phyloP scores from a whole-genome alignment of 495 filamentous ascomycete genomes.

The Daldinia vernicosa region DNA sequence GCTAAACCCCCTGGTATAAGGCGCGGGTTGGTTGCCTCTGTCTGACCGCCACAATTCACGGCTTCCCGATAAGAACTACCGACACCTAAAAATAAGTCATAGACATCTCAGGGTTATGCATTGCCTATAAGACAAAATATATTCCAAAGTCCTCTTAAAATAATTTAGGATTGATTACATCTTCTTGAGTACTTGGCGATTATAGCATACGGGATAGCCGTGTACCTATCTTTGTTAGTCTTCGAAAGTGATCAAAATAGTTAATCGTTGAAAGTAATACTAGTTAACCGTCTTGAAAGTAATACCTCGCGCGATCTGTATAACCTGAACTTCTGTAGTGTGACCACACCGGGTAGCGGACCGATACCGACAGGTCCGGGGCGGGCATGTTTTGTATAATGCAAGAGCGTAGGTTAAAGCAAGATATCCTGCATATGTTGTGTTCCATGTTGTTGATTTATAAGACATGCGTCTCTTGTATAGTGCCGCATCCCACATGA shows the following conservation, averaged over 20 bases:
- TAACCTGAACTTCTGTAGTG: not conserved
- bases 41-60: not conserved
- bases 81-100: not conserved
- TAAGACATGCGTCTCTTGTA: not conserved
- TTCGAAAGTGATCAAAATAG: not conserved
- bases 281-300: not conserved
- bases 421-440: not conserved
- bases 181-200: not conserved
- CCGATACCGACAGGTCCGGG: not conserved
- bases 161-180: not conserved
- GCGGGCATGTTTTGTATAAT: not conserved
- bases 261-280: not conserved
- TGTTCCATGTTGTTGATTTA: not conserved
- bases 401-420: not conserved
- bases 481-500: not conserved
- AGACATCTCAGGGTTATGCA: not conserved
- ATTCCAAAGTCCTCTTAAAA: not conserved
- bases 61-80: not conserved
- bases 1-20: not conserved
- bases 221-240: not conserved
- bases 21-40: not conserved
- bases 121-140: not conserved
- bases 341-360: not conserved
- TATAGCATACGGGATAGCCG: not conserved
- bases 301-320: not conserved